These are phyloP conservation scores for Fusarium gaditjirri DNA, from an alignment of 2,329 filamentous ascomycete species.

Conservation along the genomic window DNA sequence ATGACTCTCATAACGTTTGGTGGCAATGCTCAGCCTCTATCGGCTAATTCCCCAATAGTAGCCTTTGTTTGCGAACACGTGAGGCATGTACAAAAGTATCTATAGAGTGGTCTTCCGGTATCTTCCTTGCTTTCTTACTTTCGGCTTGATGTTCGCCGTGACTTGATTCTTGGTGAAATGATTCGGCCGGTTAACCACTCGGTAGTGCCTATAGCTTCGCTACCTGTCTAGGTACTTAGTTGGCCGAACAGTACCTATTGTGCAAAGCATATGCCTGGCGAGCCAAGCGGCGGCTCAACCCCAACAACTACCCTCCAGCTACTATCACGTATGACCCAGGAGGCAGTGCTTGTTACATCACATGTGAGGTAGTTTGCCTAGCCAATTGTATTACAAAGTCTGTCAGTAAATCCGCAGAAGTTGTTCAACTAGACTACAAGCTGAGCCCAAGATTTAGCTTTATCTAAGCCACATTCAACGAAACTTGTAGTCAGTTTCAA, in stretches of 20 bases:
- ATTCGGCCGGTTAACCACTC: not conserved
- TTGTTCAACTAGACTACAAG: not conserved
- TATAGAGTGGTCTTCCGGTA: not conserved
- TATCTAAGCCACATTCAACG: slow-evolving; percentile 12
- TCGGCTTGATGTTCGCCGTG: not conserved
- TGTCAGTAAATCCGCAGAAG: not conserved
- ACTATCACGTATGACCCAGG: not conserved
- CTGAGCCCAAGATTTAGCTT: not conserved
- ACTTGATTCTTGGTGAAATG: not conserved
- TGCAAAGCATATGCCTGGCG: not conserved
- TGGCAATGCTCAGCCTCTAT: slow-evolving; percentile 4
- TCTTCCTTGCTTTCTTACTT: slow-evolving; percentile 3
- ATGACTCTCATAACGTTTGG: not conserved
- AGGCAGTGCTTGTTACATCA: slow-evolving; percentile 7
- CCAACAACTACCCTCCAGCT: not conserved
- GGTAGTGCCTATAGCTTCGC: not conserved
- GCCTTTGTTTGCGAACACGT: not conserved
- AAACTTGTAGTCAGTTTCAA: not conserved
- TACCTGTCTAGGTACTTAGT: not conserved
- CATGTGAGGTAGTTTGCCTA: not conserved
- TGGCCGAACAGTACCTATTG: not conserved
- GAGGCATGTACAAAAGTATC: not conserved
- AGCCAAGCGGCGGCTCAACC: not conserved
- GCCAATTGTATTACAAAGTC: not conserved
- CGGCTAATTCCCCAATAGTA: not conserved